Base-by-base conservation (phyloP, 2,329 filamentous ascomycete genomes). In the Mycogone perniciosa region DNA sequence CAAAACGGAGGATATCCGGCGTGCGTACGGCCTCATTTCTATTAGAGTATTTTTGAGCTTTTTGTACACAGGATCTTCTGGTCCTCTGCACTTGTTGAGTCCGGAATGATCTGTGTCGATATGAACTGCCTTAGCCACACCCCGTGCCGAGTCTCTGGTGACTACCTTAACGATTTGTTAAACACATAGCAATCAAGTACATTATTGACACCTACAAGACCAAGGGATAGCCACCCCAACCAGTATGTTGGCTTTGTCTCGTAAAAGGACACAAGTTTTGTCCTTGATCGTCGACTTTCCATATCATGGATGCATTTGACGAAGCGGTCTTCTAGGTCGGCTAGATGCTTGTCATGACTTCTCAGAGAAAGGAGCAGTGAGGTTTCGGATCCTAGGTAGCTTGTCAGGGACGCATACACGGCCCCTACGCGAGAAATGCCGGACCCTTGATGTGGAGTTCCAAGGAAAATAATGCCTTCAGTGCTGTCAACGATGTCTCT, bases 51-150 rank as follows among this genome's bases (percentile, higher is more conserved):
- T 5, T 11, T 20, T 46, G 4, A 52, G 33, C 11, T 35, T 26
- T 9, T 13, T 33, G 8, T 54, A 59, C 3, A 57, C 35, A 7
- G 37, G 3, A 40, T 58, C 56, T 0, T 51, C 35, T 7, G 7
- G 20, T 4, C 43, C 39, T 7, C 4, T 4, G 30, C 53, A 57
- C 9, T 60, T 60, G 39, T 60, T 60, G 1, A 60, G 48, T 2
- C 57, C 53, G 4, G 58, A 58, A 43, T 60, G 56, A 38, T 60
- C 51, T 4, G 48, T 58, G 4, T 57, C 44, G 10, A 58, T 46
- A 31, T 26, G 20, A 8, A 35, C 11, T 11, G 33, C 33, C 7
- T 2, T 35, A 11, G 7, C 33, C 11, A 35, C 11, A 7, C 33
- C 33, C 11, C 33, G 33, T 31, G 55, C 53, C 5, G 53, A 57